Base-by-base conservation (phyloP, 2,329 filamentous ascomycete species). In the Claviceps capensis region DNA sequence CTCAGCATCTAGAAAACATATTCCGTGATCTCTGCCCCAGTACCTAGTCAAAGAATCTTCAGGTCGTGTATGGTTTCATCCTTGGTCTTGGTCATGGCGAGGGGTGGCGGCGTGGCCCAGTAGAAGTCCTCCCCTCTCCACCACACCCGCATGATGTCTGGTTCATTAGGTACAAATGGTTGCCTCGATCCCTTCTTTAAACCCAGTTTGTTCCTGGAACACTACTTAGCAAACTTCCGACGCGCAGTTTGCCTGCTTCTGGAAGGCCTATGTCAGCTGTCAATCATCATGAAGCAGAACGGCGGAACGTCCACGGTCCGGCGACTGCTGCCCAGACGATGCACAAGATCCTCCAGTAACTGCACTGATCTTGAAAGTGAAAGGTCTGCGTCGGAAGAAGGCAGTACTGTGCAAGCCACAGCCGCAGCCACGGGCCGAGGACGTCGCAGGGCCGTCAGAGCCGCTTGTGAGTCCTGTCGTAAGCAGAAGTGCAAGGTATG, bases 401-500 rank as follows among this genome's bases (percentile, higher is more conserved):
- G 22, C 42, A 43, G 5, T 17, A 36, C 22, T 22, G 4, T 8
- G 38, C 16, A 16, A 13, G 38, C 38, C n/a, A 19, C 38, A 43
- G 7, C 23, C 8, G 26, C 36, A 41, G 19, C 34, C 1, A 47
- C 19, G 17, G 37, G 42, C 16, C 43, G 14, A 23, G 17, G 49
- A 44, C 34, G 16, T 16, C 30, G 43, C 44, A 51, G 46, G 37
- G 47, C 44, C 17, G 43, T 47, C 4, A 37, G 41, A 45, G 49
- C 49, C 22, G 49, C 49, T 19, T 51, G 49, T 42, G 49, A 51
- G 23, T 41, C 49, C 11, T 51, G 49, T 47, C 49, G 49, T 19
- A 43, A 44, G 19, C 49, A 51, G 36, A 51, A 51, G 11, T 51
- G 49, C 36, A 51, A 51, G 49, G 49, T 51, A 47, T 42, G 16